phyloP scores from a whole-genome alignment of 23 red algal species.

The Gracilaria gracilis region DNA sequence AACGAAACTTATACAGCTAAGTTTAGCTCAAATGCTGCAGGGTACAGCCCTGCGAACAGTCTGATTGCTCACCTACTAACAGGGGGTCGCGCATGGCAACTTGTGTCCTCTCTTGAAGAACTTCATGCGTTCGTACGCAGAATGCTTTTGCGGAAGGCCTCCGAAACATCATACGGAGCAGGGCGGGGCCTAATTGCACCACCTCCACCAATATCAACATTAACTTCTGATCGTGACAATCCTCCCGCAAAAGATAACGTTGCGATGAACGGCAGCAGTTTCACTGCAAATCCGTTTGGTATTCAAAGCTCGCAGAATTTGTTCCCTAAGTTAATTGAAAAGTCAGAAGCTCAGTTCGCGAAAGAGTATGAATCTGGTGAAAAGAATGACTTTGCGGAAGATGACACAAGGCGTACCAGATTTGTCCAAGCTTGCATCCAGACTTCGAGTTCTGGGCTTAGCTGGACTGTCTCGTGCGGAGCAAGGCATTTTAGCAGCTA shows the following conservation, averaged over 20 bases:
- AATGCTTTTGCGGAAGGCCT: conserved; percentile 20
- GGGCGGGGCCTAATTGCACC: conserved; percentile 55
- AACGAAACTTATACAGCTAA: conserved; percentile 35
- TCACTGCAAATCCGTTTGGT: conserved; percentile 21
- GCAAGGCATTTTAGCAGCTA: conserved; percentile 43
- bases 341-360: conserved; percentile 44
- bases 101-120: conserved; percentile 44
- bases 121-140: conserved; percentile 42
- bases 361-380: background rate
- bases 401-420: conserved; percentile 12
- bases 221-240: conserved; percentile 29
- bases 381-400: conserved; percentile 5
- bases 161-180: conserved; percentile 51
- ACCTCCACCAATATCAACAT: conserved; percentile 39
- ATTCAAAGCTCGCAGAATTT: conserved; percentile 18
- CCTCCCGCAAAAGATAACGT: background rate
- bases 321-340: conserved; percentile 55
- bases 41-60: conserved; percentile 57
- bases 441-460: conserved; percentile 38
- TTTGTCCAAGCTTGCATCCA: conserved; percentile 39
- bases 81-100: conserved; percentile 71
- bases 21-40: conserved; percentile 40
- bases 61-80: conserved; percentile 64
- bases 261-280: background rate
- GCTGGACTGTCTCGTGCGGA: conserved; percentile 56